Percentiles rank a stretch among this genome's conserved stretches.
Evolutionary conservation across 306 rosid species (phyloP).

Genomic region (Astragalus glycyphyllos): DNA sequence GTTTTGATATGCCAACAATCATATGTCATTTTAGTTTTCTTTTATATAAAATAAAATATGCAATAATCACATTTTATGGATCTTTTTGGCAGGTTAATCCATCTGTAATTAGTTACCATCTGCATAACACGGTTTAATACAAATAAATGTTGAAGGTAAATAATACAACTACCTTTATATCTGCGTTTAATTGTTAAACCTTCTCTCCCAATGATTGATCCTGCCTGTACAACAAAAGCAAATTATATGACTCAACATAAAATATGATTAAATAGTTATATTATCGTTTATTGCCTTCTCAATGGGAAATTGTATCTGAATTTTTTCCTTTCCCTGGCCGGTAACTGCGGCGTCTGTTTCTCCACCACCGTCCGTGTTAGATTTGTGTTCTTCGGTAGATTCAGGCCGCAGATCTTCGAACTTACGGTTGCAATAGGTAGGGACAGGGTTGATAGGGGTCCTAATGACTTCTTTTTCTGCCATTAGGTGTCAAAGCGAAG

Average conservation of each 20-base stretch:
- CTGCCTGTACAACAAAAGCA: slow-evolving; percentile 68
- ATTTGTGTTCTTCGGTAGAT: too few species aligned
- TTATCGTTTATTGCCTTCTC: slow-evolving; percentile 67
- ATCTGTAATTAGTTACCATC: slow-evolving; percentile 12
- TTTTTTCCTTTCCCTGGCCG: too few species aligned
- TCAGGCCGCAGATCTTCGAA: too few species aligned
- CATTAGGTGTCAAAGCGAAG: too few species aligned
- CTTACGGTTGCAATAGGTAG: too few species aligned
- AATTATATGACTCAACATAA: not conserved
- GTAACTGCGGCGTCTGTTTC: too few species aligned
- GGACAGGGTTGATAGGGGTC: too few species aligned
- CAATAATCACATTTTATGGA: not conserved
- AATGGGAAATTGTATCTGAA: slow-evolving; percentile 93
- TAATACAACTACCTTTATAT: slow-evolving; percentile 89
- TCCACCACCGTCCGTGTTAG: too few species aligned
- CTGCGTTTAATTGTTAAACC: slow-evolving; percentile 98
- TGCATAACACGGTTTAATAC: not conserved
- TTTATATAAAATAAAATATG: not conserved
- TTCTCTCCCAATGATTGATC: slow-evolving; percentile 95
- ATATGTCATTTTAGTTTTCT: not conserved
- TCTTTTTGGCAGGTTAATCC: not conserved
- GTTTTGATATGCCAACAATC: not conserved
- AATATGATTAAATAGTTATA: slow-evolving; percentile 30
- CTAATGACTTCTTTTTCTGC: too few species aligned
- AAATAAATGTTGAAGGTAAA: slow-evolving; percentile 21